Evolutionary conservation across 78 protist species (phyloP).

Genomic region (Creolimax fragrantissima): DNA sequence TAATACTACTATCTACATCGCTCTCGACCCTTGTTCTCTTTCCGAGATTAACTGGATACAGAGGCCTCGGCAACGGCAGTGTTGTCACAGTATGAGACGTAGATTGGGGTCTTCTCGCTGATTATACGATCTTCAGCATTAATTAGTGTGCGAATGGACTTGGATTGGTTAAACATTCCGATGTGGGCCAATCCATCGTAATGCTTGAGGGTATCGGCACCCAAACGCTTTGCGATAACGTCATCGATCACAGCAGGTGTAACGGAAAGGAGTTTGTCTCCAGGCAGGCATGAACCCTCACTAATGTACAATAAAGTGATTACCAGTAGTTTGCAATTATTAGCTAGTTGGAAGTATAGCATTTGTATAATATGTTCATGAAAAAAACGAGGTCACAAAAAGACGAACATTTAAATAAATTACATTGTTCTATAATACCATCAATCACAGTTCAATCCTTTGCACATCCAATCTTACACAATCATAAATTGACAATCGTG

Average conservation of each 20-base stretch:
- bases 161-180: constrained; percentile 21
- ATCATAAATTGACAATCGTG: too few relatives aligned
- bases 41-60: neutral
- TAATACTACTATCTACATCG: neutral
- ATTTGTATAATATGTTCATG: too few relatives aligned
- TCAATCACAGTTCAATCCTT: too few relatives aligned
- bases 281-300: neutral
- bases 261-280: neutral
- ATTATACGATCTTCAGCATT: neutral
- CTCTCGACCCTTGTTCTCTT: neutral
- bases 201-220: constrained; percentile 13
- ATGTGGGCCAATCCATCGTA: constrained; percentile 30
- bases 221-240: neutral
- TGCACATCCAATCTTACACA: too few relatives aligned
- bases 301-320: too few relatives aligned
- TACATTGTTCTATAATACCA: too few relatives aligned
- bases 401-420: too few relatives aligned
- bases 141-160: constrained; percentile 6
- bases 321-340: too few relatives aligned
- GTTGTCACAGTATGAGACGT: neutral
- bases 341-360: too few relatives aligned
- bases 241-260: neutral
- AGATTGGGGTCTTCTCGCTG: neutral
- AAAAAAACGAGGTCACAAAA: too few relatives aligned
- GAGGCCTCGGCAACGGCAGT: neutral